Evolutionary conservation across 106 monocot species (phyloP).

Genomic region (Ottelia alismoides): DNA sequence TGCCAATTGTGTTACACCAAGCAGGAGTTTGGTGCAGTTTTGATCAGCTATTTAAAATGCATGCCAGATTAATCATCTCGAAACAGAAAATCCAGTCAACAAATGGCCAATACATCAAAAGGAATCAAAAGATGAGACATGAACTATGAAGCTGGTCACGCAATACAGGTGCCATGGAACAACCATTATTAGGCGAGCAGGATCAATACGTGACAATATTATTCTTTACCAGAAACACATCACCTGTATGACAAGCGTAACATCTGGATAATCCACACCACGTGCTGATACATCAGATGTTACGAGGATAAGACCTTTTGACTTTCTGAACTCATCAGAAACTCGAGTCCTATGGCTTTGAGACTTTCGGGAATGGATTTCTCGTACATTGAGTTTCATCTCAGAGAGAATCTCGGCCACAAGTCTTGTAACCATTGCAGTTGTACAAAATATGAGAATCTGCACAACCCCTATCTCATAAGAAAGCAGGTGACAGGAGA

Average conservation of each 20-base stretch:
- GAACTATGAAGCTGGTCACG: no score
- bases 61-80: no score
- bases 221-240: neutral
- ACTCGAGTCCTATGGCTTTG: conserved; percentile 55
- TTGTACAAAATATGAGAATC: conserved; percentile 80
- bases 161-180: no score
- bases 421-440: conserved; percentile 70
- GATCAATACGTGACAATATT: no score
- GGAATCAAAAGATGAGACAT: no score
- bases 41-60: no score
- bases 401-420: conserved; percentile 40
- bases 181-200: no score
- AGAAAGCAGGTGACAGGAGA: neutral
- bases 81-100: no score
- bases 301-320: conserved; percentile 64
- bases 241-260: conserved; percentile 67
- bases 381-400: conserved; percentile 47
- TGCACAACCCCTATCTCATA: neutral
- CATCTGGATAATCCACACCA: conserved; percentile 79
- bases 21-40: no score
- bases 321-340: conserved; percentile 70
- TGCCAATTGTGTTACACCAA: no score
- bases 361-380: conserved; percentile 72
- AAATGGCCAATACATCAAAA: no score
- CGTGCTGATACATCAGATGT: conserved; percentile 81